A percentile compares a stretch with the other conserved stretches of the same genome.
These are phyloP conservation scores for Allium fistulosum DNA, from an alignment of 106 monocot species.

Conservation along the genomic window DNA sequence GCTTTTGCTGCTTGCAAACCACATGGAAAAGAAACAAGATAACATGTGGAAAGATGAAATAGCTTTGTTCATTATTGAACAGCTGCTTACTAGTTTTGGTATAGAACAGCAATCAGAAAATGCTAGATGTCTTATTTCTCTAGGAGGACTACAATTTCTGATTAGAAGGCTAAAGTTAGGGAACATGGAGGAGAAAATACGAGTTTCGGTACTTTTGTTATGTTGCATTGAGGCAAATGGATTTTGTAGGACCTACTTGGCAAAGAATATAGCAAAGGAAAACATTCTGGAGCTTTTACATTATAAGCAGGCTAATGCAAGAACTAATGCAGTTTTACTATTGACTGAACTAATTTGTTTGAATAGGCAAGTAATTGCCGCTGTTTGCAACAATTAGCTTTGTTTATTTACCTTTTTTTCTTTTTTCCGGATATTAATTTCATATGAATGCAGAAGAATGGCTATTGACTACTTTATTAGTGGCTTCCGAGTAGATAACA, in stretches of 20 bases:
- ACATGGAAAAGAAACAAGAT: conserved; percentile 11
- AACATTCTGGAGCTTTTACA: conserved; percentile 35
- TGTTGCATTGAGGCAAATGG: conserved; percentile 44
- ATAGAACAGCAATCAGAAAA: conserved; percentile 26
- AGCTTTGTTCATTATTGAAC: conserved; percentile 18
- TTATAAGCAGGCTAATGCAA: conserved; percentile 19
- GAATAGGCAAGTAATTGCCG: conserved; percentile 20
- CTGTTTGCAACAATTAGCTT: neutral
- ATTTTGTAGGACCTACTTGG: conserved; percentile 39
- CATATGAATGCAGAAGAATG: conserved; percentile 18
- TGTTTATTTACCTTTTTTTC: neutral
- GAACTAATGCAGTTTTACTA: conserved; percentile 19
- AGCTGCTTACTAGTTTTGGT: conserved; percentile 16
- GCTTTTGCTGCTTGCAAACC: conserved; percentile 7
- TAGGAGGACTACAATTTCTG: conserved; percentile 42
- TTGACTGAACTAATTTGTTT: conserved; percentile 42
- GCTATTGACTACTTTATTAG: conserved; percentile 22
- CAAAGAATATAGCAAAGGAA: conserved; percentile 9
- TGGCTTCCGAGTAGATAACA: conserved; percentile 22
- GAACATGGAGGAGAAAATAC: conserved; percentile 18
- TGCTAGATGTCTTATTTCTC: conserved; percentile 29
- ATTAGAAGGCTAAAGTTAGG: conserved; percentile 20
- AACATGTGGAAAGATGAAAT: conserved; percentile 14
- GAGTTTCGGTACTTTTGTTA: conserved; percentile 12
- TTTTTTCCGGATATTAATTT: neutral